Evolutionary conservation across 768 basidiomycete genomes (phyloP), one percentile per base, ranked within the genome.

Genomic region (Infundibulicybe gibba): DNA sequence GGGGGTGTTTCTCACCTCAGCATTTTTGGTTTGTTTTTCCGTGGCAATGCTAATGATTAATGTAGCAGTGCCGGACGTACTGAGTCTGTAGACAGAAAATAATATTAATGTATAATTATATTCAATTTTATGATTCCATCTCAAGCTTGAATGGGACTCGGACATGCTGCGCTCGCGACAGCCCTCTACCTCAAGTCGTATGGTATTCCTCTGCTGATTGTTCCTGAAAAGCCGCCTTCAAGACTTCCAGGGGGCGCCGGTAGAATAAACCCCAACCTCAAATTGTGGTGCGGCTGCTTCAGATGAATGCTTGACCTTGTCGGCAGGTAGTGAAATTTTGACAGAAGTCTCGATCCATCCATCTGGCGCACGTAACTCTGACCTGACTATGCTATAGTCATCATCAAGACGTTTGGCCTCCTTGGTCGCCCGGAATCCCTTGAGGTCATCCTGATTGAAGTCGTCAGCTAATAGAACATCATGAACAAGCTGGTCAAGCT

Each of bases 221-320:
- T 4, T 48, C 43, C 15, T 60, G 17, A 30, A 61, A 52, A 0
- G 54, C 51, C 11, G 51, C 44, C 5, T 49, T 40, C n/a, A 68
- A 52, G 12, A 64, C 49, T 2, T 60, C 57, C 1, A 50, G 19
- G 2, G 68, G 50, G 0, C 43, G 43, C 0, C 63, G 60, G 32
- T 66, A 55, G 35, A 53, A 52, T 2, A 73, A 32, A 8, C 60
- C 61, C 41, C 21, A n/a, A 75, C 56, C 9, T 54, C 44, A 37
- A 69, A 61, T 2, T 45, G 43, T 1, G 64, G 67, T 3, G 67
- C 65, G 14, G 49, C 50, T 0, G 16, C 54, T 44, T 69, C 64
- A 0, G 53, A 51, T 4, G 6, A 1, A n/a, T 55, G 49, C 16
- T 51, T 57, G 6, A 50, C 39, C 3, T 51, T 31, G 3, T 56